Percentiles rank a stretch among this genome's conserved stretches.
Conservation (phyloP, 2,329 filamentous ascomycete species). For the Fusarium anthophilum region DNA sequence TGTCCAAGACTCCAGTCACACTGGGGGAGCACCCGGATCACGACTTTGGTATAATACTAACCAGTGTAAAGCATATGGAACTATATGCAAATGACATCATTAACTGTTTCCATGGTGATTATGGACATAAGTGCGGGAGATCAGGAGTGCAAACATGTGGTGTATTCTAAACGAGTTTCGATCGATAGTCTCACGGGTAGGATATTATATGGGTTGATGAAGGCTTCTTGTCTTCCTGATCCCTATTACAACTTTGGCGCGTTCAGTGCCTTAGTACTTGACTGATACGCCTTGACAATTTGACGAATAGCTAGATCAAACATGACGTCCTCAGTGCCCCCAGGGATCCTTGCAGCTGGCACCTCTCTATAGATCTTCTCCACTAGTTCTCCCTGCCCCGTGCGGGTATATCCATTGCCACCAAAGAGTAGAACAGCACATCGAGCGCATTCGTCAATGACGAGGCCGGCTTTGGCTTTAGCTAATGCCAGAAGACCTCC, state of each 20-base stretch:
- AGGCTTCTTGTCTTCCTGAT: background rate
- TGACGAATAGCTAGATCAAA: background rate
- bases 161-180: rapidly evolving
- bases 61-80: no score
- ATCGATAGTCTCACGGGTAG: background rate
- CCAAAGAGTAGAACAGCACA: background rate
- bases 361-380: background rate
- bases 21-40: rapidly evolving
- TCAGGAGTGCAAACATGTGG: background rate
- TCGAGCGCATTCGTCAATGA: background rate
- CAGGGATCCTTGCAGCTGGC: background rate
- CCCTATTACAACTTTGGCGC: background rate
- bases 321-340: background rate
- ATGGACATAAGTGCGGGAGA: background rate
- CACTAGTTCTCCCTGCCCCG: background rate
- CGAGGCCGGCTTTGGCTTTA: background rate
- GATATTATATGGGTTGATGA: background rate
- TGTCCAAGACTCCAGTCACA: background rate
- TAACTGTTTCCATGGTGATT: background rate
- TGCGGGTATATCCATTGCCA: background rate
- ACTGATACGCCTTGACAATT: background rate
- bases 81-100: rapidly evolving
- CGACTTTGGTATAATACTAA: no score
- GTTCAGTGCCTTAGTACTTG: background rate
- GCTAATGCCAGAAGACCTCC: background rate